Evolutionary conservation across 352 stramenopile species (phyloP), one percentile per base, ranked within the genome.

Genomic region (Plasmopara muralis): DNA sequence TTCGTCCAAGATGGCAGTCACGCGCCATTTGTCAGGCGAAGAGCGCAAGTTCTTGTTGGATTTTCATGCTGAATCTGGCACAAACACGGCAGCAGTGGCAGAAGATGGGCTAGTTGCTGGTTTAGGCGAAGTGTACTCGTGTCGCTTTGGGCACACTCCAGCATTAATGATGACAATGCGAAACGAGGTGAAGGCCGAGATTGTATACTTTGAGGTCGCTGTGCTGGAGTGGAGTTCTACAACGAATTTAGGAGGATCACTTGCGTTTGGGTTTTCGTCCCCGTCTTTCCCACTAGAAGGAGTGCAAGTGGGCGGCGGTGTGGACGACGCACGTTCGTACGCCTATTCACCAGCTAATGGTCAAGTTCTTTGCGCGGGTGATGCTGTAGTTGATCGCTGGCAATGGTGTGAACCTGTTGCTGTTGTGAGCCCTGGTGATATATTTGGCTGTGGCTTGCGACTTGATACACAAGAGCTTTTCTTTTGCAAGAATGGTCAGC

Each of bases 381-480:
- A 91, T 41, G 35, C 64, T 7, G 43, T 42, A 25, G 74, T 72
- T 0, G 84, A 94, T 48, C 67, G 77, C 7, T 94, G 82, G 78
- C 63, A 65, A 18, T 94, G 82, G 84, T 70, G 74, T 34, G 84
- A 93, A 10, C 60, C 64, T 5, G 62, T 66, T 31, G 58, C 58
- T 16, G 49, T 64, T 1, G 67, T 87, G 1, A 63, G 64, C 13
- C 58, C 66, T 28, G 82, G 82, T 20, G 84, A 94, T 39, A 64
- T 89, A 9, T 85, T 86, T 55, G 84, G 84, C 5, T 93, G 82
- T 58, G 84, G 82, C 0, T 66, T 93, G 34, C 80, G 84, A 0
- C 52, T 92, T 4, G 84, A 93, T 50, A 90, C 83, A 0, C 70
- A 84, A 25, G 84, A 94, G 31, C 62, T 94, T 14, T 94, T 94